Conservation (phyloP, 305 asterid genomes). For the Fraxinus sp. region DNA sequence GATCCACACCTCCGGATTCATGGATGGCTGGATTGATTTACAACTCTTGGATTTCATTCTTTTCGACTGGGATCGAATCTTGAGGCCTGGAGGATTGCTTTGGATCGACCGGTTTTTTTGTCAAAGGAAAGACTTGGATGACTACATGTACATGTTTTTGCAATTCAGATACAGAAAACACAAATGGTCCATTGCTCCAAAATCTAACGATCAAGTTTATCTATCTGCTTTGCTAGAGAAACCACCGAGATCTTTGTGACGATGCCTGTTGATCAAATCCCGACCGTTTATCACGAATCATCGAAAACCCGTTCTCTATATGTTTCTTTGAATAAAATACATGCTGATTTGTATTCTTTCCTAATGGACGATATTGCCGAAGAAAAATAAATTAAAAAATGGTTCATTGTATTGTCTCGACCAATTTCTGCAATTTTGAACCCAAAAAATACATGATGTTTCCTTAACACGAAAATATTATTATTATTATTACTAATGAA, state of each 20-base stretch:
- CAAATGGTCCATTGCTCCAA: constrained; percentile 72
- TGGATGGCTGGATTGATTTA: constrained; percentile 91
- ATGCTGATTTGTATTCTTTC: neutral
- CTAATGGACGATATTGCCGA: neutral
- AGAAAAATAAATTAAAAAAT: neutral
- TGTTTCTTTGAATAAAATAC: neutral
- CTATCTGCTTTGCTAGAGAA: constrained; percentile 87
- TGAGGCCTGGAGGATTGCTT: constrained; percentile 86
- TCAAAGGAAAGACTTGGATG: constrained; percentile 75
- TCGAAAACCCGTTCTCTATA: neutral
- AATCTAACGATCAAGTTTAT: constrained; percentile 72
- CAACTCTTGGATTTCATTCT: constrained; percentile 72
- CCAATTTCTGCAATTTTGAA: neutral
- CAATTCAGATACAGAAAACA: constrained; percentile 91
- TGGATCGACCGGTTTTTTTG: constrained; percentile 88
- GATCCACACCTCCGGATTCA: constrained; percentile 75
- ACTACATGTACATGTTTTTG: constrained; percentile 83
- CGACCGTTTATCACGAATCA: neutral
- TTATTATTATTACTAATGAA: neutral
- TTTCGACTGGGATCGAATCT: constrained; percentile 84
- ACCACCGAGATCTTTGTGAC: constrained; percentile 52
- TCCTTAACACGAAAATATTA: neutral
- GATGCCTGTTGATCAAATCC: neutral
- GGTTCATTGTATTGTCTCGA: neutral
- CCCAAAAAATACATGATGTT: neutral